Percentiles rank a stretch among this genome's conserved stretches.
Evolutionary conservation across 192 early-diverging fungal genomes (phyloP).

Genomic region (Umbelopsis sp.): DNA sequence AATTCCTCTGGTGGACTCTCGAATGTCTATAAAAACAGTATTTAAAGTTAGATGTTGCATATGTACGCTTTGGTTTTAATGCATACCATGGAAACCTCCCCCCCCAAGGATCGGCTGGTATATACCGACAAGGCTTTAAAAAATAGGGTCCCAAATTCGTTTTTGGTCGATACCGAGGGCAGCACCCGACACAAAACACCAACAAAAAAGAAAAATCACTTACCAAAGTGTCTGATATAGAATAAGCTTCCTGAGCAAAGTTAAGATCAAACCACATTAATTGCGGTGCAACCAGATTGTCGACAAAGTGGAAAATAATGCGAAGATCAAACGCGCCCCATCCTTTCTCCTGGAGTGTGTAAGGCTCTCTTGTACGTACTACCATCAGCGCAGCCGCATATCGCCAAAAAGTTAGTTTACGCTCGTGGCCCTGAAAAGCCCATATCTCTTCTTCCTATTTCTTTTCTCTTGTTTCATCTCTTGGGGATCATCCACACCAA

Average conservation of each 20-base stretch:
- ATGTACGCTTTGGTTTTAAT: background rate
- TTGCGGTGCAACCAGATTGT: conserved; percentile 41
- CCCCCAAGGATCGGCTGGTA: too few relatives aligned
- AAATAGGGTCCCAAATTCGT: too few relatives aligned
- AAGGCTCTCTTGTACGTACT: conserved; percentile 54
- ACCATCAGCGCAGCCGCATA: background rate
- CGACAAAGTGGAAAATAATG: conserved; percentile 49
- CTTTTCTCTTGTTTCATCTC: background rate
- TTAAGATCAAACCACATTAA: conserved; percentile 54
- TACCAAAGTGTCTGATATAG: conserved; percentile 45
- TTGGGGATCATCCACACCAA: too few relatives aligned
- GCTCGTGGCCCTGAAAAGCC: too few relatives aligned
- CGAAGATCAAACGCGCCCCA: conserved; percentile 67
- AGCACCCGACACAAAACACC: too few relatives aligned
- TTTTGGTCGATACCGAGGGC: too few relatives aligned
- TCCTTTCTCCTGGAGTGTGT: conserved; percentile 52
- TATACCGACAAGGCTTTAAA: too few relatives aligned
- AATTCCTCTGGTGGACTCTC: conserved; percentile 8
- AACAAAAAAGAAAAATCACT: background rate
- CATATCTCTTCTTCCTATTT: too few relatives aligned
- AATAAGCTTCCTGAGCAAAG: conserved; percentile 49
- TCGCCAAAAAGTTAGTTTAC: too few relatives aligned
- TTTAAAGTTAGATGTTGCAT: conserved; percentile 1
- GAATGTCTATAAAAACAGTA: conserved; percentile 2
- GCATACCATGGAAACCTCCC: too few relatives aligned